These are phyloP conservation scores for Botrytis cinerea DNA, from an alignment of 2,329 filamentous ascomycete genomes.

Conservation along the genomic window DNA sequence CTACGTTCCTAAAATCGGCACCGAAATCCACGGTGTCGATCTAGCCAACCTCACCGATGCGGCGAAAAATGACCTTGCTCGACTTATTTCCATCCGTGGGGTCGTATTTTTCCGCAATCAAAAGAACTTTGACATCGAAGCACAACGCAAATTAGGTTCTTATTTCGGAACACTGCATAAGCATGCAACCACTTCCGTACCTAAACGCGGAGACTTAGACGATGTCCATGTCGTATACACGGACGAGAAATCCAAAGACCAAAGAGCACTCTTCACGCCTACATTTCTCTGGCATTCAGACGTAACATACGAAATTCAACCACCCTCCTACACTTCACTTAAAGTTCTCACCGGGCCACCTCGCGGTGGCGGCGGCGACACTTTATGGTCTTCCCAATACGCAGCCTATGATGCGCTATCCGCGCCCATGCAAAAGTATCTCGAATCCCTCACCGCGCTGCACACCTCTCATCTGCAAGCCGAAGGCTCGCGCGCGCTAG, in stretches of 20 bases:
- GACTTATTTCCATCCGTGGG: slow-evolving; percentile 54
- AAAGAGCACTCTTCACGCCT: slow-evolving; percentile 55
- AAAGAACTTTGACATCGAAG: slow-evolving; percentile 54
- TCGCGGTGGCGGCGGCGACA: slow-evolving; percentile 57
- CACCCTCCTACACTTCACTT: slow-evolving; percentile 58
- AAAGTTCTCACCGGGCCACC: slow-evolving; percentile 56
- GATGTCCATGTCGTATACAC: slow-evolving; percentile 59
- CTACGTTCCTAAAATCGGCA: slow-evolving; percentile 48
- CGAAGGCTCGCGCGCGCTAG: slow-evolving; percentile 44
- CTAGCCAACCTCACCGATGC: slow-evolving; percentile 48
- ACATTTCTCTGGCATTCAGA: slow-evolving; percentile 49
- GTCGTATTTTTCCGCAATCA: slow-evolving; percentile 61
- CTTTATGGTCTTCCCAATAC: slow-evolving; percentile 59
- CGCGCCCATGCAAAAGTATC: slow-evolving; percentile 57
- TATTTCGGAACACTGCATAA: slow-evolving; percentile 57
- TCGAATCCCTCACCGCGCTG: slow-evolving; percentile 57
- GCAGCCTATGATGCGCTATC: slow-evolving; percentile 60
- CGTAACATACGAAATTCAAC: slow-evolving; percentile 59
- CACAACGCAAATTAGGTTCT: slow-evolving; percentile 52
- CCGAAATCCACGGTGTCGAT: slow-evolving; percentile 45
- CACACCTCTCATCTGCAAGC: slow-evolving; percentile 58
- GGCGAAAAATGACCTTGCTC: slow-evolving; percentile 54
- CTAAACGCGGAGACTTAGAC: slow-evolving; percentile 51
- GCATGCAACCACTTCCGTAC: slow-evolving; percentile 56
- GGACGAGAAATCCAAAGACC: slow-evolving; percentile 54